Evolutionary conservation across 805 yeast genomes (phyloP), one percentile per base, ranked within the genome.

Genomic region (Kregervanrija pseudodelftensis): DNA sequence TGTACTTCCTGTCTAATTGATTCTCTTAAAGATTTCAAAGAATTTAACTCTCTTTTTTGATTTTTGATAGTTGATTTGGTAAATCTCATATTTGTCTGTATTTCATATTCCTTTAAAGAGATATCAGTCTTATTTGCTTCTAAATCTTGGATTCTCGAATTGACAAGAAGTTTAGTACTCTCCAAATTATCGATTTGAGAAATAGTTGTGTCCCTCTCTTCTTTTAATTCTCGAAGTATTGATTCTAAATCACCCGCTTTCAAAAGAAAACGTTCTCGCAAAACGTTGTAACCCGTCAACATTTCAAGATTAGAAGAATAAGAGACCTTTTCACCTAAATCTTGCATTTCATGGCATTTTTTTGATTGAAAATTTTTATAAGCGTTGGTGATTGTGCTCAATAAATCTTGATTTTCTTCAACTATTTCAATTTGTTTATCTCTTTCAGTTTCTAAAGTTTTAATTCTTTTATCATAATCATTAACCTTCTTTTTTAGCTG

Each of bases 241-340:
- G 73, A 73, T 52, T 80, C 77, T n/a, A 72, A 53, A 38, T 75
- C 77, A 12, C 87, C 88, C 0, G 72, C 75, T 33, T 65, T 64
- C 31, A 76, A 66, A 42, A 85, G 62, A 53, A 75, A 86, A 41
- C 67, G 51, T 33, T 76, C 77, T 56, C 85, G 74, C 46, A 87
- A 64, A 1, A 46, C 17, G 36, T 79, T 79, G 59, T 87, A 88
- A 38, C 78, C 80, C 30, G 65, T 60, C 36, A 77, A 66, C 40
- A 77, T 82, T 10, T 71, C 78, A 1, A 69, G 67, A 12, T 77
- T 67, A 30, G 85, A 54, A 4, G 22, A 9, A 30, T 30, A 42
- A 11, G 48, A 48, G 13, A 33, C 9, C 45, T 43, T 22, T 33
- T 47, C 28, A n/a, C 37, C 40, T 5, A 4, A 11, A 8, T 36